phyloP scores from a whole-genome alignment of 1,139 yeast genomes.

The Diutina pseudorugosa region DNA sequence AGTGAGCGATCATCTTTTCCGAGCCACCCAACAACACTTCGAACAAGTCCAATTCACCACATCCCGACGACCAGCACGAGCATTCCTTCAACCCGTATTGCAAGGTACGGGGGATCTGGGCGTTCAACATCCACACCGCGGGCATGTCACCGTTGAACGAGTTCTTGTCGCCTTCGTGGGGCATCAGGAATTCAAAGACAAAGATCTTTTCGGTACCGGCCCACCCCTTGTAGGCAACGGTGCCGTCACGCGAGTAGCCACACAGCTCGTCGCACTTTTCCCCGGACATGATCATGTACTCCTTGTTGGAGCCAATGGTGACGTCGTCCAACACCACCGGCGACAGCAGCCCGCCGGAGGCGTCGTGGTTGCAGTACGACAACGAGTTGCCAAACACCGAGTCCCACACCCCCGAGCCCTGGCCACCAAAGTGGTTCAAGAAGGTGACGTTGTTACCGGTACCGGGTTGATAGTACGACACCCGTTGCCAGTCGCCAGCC shows the following conservation, averaged over 20 bases:
- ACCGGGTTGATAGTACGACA: slow-evolving; percentile 17
- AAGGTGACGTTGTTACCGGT: slow-evolving; percentile 14
- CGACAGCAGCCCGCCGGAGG: slow-evolving; percentile 25
- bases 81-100: slow-evolving; percentile 76
- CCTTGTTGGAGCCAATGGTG: slow-evolving; percentile 43
- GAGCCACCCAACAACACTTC: slow-evolving; percentile 50
- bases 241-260: slow-evolving; percentile 2
- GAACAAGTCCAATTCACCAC: slow-evolving; percentile 92
- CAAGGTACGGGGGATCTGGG: slow-evolving; percentile 85
- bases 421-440: slow-evolving; percentile 18
- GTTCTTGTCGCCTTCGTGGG: slow-evolving; percentile 6
- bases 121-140: slow-evolving; percentile 90
- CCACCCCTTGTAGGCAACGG: slow-evolving; percentile 4
- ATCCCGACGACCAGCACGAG: slow-evolving; percentile 94
- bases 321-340: slow-evolving; percentile 41
- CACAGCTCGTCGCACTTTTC: slow-evolving; percentile 25
- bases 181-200: slow-evolving; percentile 3
- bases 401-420: slow-evolving; percentile 18
- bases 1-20: slow-evolving; percentile 45
- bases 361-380: slow-evolving; percentile 22
- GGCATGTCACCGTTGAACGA: slow-evolving; percentile 58
- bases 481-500: slow-evolving; percentile 15
- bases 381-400: slow-evolving; percentile 16
- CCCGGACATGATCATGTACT: slow-evolving; percentile 50
- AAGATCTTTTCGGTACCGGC: slow-evolving; percentile 2